A percentile compares a stretch with the other conserved stretches of the same genome.
Conservation (phyloP, 2,329 filamentous ascomycete genomes). For the Cryoendolithus antarcticus region DNA sequence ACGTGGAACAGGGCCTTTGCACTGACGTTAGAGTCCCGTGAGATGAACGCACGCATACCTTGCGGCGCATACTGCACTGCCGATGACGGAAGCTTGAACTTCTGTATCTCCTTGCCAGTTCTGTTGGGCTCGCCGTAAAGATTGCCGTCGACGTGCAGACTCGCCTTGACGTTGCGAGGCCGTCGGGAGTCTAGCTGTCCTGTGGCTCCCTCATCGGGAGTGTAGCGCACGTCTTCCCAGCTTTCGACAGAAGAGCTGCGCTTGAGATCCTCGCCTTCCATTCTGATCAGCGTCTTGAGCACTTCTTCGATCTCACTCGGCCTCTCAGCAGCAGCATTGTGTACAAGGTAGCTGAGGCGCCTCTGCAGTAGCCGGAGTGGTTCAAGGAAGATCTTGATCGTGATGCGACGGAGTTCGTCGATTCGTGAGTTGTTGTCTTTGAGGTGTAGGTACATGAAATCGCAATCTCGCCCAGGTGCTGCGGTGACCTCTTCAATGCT, state of each 20-base stretch:
- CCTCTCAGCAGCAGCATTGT: conserved; percentile 62
- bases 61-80: conserved; percentile 75
- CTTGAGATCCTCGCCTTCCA: conserved; percentile 51
- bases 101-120: conserved; percentile 42
- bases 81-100: conserved; percentile 69
- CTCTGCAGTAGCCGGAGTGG: conserved; percentile 70
- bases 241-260: conserved; percentile 69
- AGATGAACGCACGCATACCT: conserved; percentile 64
- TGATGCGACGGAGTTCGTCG: conserved; percentile 58
- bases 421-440: conserved; percentile 44
- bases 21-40: conserved; percentile 78
- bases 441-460: conserved; percentile 79
- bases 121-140: conserved; percentile 37
- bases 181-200: conserved; percentile 28
- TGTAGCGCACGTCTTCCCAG: conserved; percentile 68
- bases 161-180: conserved; percentile 41
- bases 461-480: conserved; percentile 78
- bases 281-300: conserved; percentile 58
- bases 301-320: conserved; percentile 56
- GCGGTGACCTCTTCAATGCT: conserved; percentile 80
- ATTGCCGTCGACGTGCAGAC: conserved; percentile 50
- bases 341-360: conserved; percentile 73
- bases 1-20: conserved; percentile 94
- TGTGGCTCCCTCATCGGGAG: conserved; percentile 26
- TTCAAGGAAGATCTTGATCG: conserved; percentile 87